Evolutionary conservation across 2,329 filamentous ascomycete genomes (phyloP), one percentile per base, ranked within the genome.

Genomic region (Paramyrothecium roridum): DNA sequence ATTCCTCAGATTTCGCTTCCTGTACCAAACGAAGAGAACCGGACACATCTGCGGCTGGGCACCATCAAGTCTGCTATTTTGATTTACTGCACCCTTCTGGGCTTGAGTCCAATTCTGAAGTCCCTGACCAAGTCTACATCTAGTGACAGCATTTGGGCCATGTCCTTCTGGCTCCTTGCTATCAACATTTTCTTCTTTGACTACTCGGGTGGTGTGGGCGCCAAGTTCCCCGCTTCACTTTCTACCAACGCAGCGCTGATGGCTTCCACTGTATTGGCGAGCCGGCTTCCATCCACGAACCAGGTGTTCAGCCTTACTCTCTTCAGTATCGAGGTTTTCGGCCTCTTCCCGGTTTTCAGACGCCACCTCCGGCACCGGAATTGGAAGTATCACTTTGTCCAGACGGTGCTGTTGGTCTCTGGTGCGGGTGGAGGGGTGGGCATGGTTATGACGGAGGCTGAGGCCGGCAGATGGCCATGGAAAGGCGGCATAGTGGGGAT

Each of bases 151-250:
- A 99, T 99, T 69, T 99, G 95, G 95, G 91, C 95, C 56, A 89
- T 99, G 78, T 95, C 91, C 52, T 93, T 91, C 67, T 95, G 92
- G 86, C 81, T 99, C 48, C 84, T 99, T 59, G 84, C 90, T 65
- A 93, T 97, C 74, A 99, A 99, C 71, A 91, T 98, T 58, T 96
- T 96, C 73, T 97, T 96, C 70, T 98, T 97, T 68, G 95, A 99
- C 78, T 99, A 99, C 72, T 90, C 91, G 12, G 89, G 90, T 45
- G 82, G 84, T 34, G 73, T 84, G 21, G 78, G 78, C 22, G 74
- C 71, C 56, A 88, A 86, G 63, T 88, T 90, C 62, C 87, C 87
- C 1, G 87, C 87, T 11, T 88, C 80, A 3, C 80, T 98, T 6
- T 96, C 91, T 11, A 99, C 95, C 22, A 99, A 98, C 62, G 95